A percentile compares a stretch with the other conserved stretches of the same genome.
phyloP scores from a whole-genome alignment of 148 eudicot species.

The Vaccinium macrocarpon region DNA sequence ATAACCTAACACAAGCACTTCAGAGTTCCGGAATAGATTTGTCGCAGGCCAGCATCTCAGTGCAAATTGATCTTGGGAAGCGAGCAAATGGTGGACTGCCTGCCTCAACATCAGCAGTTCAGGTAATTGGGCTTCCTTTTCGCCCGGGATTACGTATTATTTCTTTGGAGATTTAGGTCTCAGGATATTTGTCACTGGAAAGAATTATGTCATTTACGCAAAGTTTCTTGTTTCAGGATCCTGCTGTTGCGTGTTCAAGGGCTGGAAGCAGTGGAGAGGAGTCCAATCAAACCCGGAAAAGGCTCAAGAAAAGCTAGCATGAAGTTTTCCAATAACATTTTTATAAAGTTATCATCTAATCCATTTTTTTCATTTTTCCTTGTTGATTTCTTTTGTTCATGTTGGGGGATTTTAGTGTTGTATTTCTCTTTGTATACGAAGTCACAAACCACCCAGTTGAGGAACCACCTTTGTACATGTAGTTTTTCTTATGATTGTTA shows the following conservation, averaged over 20 bases:
- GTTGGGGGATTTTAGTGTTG: conserved; percentile 20
- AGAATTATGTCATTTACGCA: not conserved
- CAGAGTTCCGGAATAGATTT: conserved; percentile 87
- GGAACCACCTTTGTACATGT: conserved; percentile 58
- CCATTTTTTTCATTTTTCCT: conserved; percentile 44
- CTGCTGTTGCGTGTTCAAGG: conserved; percentile 29
- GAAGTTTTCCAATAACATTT: conserved; percentile 23
- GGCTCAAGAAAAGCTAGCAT: conserved; percentile 52
- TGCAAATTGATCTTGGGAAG: conserved; percentile 87
- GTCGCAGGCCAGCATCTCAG: conserved; percentile 85
- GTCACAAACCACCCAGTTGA: conserved; percentile 13
- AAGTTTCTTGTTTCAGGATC: conserved; percentile 32
- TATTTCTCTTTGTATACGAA: conserved; percentile 16
- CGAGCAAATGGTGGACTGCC: conserved; percentile 42
- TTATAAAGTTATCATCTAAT: conserved; percentile 23
- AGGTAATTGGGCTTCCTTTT: conserved; percentile 37
- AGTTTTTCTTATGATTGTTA: conserved; percentile 15
- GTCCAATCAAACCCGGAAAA: conserved; percentile 53
- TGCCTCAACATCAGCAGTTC: conserved; percentile 30
- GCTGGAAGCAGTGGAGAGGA: conserved; percentile 39
- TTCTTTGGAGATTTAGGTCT: not conserved
- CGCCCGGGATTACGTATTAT: not conserved
- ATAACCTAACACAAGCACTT: conserved; percentile 71
- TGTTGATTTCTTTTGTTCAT: conserved; percentile 18
- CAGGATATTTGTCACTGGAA: not conserved